Evolutionary conservation across 2,329 filamentous ascomycete species (phyloP).

Genomic region (Fusarium sublunatum): DNA sequence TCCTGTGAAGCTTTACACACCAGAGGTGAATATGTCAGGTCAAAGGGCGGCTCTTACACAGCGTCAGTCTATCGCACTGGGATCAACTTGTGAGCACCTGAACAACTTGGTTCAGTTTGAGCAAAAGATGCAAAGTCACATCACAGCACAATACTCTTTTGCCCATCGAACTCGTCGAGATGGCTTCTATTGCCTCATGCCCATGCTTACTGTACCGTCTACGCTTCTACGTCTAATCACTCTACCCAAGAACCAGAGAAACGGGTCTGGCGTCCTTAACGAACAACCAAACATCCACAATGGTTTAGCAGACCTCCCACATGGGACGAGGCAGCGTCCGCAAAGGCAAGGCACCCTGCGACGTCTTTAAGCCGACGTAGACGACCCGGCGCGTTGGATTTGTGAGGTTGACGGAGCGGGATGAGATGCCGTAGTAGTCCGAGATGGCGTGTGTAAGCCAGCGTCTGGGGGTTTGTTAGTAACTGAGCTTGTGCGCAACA

Average conservation of each 20-base stretch:
- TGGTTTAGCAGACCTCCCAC: slow-evolving; percentile 68
- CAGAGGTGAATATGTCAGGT: neutral
- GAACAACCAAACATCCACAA: neutral
- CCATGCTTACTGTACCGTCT: slow-evolving; percentile 38
- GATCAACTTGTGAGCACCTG: neutral
- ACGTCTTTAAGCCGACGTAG: slow-evolving; percentile 78
- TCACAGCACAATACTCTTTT: slow-evolving; percentile 31
- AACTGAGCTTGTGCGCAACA: neutral
- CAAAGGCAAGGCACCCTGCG: slow-evolving; percentile 44
- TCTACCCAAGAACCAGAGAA: slow-evolving; percentile 6
- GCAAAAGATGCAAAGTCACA: slow-evolving; percentile 5
- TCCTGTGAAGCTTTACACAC: too few relatives aligned
- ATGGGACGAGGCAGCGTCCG: slow-evolving; percentile 68
- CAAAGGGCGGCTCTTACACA: neutral
- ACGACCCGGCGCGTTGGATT: slow-evolving; percentile 80
- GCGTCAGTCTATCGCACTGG: neutral
- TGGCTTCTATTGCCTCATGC: slow-evolving; percentile 37
- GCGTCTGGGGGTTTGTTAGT: slow-evolving; percentile 64
- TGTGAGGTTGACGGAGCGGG: slow-evolving; percentile 80
- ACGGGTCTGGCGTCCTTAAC: neutral
- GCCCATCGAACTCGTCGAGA: slow-evolving; percentile 27
- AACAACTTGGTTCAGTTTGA: neutral
- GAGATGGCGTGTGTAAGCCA: slow-evolving; percentile 95
- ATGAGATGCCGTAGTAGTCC: slow-evolving; percentile 89
- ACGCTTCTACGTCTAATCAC: slow-evolving; percentile 30